Conservation (phyloP, 768 basidiomycete species). For the Boletus rufocinnamomeus region DNA sequence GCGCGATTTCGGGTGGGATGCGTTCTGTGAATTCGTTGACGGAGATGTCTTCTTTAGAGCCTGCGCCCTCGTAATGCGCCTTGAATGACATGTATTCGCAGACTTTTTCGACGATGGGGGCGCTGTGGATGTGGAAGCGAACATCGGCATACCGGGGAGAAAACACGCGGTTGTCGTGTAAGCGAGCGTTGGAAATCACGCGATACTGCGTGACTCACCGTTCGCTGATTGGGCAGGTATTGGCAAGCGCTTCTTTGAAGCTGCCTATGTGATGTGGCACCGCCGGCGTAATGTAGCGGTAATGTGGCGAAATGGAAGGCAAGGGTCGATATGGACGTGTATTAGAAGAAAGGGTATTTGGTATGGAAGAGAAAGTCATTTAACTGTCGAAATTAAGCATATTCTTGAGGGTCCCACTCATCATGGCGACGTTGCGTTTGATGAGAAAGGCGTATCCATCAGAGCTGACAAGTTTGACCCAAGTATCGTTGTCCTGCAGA, state of each 20-base stretch:
- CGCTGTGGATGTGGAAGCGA: slow-evolving; percentile 37
- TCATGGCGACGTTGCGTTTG: slow-evolving; percentile 68
- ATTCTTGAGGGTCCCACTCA: slow-evolving; percentile 79
- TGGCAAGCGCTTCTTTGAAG: slow-evolving; percentile 73
- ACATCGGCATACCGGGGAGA: not conserved
- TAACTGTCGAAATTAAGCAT: slow-evolving; percentile 76
- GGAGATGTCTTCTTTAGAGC: slow-evolving; percentile 76
- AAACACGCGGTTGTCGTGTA: not conserved
- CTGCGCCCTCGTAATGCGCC: slow-evolving; percentile 68
- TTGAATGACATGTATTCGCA: slow-evolving; percentile 91
- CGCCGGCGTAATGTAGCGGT: slow-evolving; percentile 11
- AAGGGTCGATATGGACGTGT: slow-evolving; percentile 2
- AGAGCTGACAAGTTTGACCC: slow-evolving; percentile 74
- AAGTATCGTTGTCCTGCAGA: slow-evolving; percentile 44
- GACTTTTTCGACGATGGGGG: slow-evolving; percentile 80
- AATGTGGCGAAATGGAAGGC: slow-evolving; percentile 12
- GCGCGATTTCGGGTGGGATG: slow-evolving; percentile 81
- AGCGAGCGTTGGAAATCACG: slow-evolving; percentile 3
- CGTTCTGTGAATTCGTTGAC: slow-evolving; percentile 77
- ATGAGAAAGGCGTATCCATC: slow-evolving; percentile 86
- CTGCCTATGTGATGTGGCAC: slow-evolving; percentile 49
- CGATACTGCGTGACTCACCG: slow-evolving; percentile 47
- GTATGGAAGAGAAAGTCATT: slow-evolving; percentile 26
- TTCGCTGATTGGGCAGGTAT: slow-evolving; percentile 68
- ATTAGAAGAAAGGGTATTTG: slow-evolving; percentile 14